Conservation (phyloP, 805 yeast species). For the Nematodospora valgi region DNA sequence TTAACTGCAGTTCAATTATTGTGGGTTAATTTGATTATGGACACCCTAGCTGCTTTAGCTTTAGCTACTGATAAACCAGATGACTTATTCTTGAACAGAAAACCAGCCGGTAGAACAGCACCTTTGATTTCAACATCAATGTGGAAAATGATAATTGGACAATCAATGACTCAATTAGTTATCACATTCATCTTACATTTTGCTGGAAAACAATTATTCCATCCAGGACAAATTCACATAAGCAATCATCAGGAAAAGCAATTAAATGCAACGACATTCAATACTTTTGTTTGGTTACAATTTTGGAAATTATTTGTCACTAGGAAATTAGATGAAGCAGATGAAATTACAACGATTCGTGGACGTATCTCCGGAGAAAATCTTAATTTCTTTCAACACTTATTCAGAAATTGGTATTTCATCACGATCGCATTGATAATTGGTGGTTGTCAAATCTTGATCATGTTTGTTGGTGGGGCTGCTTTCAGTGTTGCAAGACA, state of each 20-base stretch:
- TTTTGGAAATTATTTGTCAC: constrained; percentile 90
- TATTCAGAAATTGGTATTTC: constrained; percentile 82
- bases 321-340: constrained; percentile 86
- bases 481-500: constrained; percentile 83
- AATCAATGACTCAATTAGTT: constrained; percentile 70
- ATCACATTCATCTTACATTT: constrained; percentile 82
- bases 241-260: constrained; percentile 50
- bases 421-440: constrained; percentile 67
- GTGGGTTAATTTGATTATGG: constrained; percentile 98
- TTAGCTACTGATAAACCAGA: constrained; percentile 97
- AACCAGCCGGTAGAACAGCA: constrained; percentile 77
- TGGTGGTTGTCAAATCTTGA: constrained; percentile 79
- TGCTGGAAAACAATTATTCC: constrained; percentile 61
- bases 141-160: constrained; percentile 98
- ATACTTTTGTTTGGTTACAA: constrained; percentile 97
- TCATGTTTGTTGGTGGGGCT: constrained; percentile 96
- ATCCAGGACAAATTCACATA: constrained; percentile 18
- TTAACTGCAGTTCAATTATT: constrained; percentile 94
- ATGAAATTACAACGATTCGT: constrained; percentile 53
- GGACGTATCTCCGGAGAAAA: constrained; percentile 61
- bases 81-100: constrained; percentile 68
- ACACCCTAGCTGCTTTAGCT: constrained; percentile 95
- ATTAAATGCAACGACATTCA: constrained; percentile 83
- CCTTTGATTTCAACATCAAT: constrained; percentile 85
- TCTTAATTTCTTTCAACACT: constrained; percentile 78